Conservation (phyloP, 1,284 basidiomycete species). For the Apiotrichum laibachii region DNA sequence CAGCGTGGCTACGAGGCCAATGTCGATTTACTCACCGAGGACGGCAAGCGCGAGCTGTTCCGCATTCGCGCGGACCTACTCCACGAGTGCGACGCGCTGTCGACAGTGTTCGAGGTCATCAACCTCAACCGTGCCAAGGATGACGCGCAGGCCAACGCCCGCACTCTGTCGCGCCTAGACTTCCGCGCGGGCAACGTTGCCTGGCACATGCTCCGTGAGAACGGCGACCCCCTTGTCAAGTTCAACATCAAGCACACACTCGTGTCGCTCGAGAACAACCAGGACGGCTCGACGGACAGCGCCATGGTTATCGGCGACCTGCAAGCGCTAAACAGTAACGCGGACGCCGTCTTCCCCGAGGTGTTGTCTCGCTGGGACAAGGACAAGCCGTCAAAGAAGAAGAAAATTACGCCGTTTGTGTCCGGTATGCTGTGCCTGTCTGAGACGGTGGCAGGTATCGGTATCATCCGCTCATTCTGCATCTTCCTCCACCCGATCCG, state of each 20-base stretch:
- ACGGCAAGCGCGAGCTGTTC: constrained; percentile 60
- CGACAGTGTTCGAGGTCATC: constrained; percentile 85
- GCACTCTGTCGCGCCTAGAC: constrained; percentile 74
- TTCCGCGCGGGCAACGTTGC: constrained; percentile 83
- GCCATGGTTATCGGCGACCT: constrained; percentile 74
- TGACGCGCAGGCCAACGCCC: constrained; percentile 67
- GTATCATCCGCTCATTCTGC: constrained; percentile 81
- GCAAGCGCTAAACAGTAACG: constrained; percentile 79
- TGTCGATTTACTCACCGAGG: constrained; percentile 54
- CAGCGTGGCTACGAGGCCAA: constrained; percentile 61
- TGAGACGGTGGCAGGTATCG: constrained; percentile 90
- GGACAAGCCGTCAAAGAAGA: constrained; percentile 55
- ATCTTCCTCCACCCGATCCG: constrained; percentile 82
- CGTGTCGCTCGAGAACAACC: constrained; percentile 81
- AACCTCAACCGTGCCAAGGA: constrained; percentile 67
- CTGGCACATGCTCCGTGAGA: constrained; percentile 83
- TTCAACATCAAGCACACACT: constrained; percentile 75
- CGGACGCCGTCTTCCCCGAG: constrained; percentile 80
- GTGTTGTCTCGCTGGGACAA: constrained; percentile 69
- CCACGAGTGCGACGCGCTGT: constrained; percentile 74
- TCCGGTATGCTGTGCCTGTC: constrained; percentile 64
- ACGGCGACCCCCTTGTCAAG: constrained; percentile 75
- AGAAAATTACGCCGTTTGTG: constrained; percentile 15
- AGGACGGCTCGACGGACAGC: constrained; percentile 83
- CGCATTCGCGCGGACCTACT: constrained; percentile 69